Base-by-base conservation (phyloP, 805 yeast species). In the Suhomyces xylopsoci region DNA sequence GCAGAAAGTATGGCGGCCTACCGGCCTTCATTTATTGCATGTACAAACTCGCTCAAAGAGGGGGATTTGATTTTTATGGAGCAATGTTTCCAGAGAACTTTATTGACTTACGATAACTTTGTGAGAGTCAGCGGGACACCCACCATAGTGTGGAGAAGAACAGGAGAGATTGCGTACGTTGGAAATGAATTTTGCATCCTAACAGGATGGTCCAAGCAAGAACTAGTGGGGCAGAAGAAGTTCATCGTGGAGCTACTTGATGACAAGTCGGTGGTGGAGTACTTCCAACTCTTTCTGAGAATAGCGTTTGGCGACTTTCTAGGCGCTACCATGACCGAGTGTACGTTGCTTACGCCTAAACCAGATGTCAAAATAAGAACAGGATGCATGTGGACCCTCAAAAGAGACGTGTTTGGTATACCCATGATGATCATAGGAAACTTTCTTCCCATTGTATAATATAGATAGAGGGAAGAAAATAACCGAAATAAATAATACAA, bases 381-480 rank as follows among this genome's bases (percentile, higher is more conserved):
- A 0, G 83, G 90, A 26, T 86, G 96, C 61, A 85, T 88, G 62
- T 90, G 97, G 96, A 94, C 98, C 0, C 73, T 94, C 58, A 91
- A 92, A 64, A 77, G 97, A 66, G 98, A 93, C 65, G 96, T 93
- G 15, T 93, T 94, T 71, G 97, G 97, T 7, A 86, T 93, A 50
- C 99, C 99, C 14, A 87, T 94, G 90, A 92, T 93, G 96, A 87
- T 94, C 20, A 81, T 93, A 32, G 98, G 97, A 15, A 94, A 90
- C 65, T 93, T 93, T 66, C 74, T 93, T 60, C 98, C 97, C 0
- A 85, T 90, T 25, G 55, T 83, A 47, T 76, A 73, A 54, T 45
- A 30, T 20, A 20, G 45, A 42, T 42, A 42, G 12, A 17, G 42
- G n/a, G 12, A 12, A 28, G 3, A 22, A 38, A 17, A 3, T 9